Evolutionary conservation across 1,139 yeast species (phyloP).

Genomic region (Sugiyamaella pinicola): DNA sequence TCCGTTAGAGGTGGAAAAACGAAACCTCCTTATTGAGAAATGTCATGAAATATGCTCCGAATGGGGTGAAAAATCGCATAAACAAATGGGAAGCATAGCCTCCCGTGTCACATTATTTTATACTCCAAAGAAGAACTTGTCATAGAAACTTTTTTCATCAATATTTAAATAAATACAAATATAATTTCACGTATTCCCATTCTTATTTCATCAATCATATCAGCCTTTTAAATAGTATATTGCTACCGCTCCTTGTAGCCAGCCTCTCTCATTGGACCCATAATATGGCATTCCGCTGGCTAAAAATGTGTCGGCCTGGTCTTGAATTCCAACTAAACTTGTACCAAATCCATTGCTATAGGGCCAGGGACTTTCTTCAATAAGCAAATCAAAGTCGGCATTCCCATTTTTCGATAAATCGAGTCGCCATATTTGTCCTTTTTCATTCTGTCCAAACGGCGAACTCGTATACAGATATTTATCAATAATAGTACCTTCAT

Average conservation of each 20-base stretch:
- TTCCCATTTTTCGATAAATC: slow-evolving; percentile 31
- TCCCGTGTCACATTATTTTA: slow-evolving; percentile 33
- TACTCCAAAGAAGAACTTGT: slow-evolving; percentile 20
- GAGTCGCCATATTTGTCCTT: slow-evolving; percentile 51
- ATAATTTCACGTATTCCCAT: neutral
- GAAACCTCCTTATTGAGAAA: slow-evolving; percentile 36
- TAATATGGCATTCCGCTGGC: slow-evolving; percentile 53
- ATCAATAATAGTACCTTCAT: slow-evolving; percentile 36
- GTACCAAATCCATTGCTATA: slow-evolving; percentile 49
- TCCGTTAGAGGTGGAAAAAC: slow-evolving; percentile 38
- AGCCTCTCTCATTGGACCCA: slow-evolving; percentile 40
- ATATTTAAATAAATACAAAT: slow-evolving; percentile 18
- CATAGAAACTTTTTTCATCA: slow-evolving; percentile 1
- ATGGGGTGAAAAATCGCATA: slow-evolving; percentile 34
- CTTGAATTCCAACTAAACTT: slow-evolving; percentile 37
- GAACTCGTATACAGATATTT: slow-evolving; percentile 43
- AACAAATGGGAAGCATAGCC: slow-evolving; percentile 33
- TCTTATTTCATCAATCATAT: neutral
- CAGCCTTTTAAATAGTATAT: slow-evolving; percentile 24
- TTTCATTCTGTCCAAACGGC: slow-evolving; percentile 45
- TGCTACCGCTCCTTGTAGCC: slow-evolving; percentile 32
- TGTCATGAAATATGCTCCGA: slow-evolving; percentile 35
- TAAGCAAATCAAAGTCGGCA: slow-evolving; percentile 24
- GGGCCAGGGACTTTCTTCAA: slow-evolving; percentile 38
- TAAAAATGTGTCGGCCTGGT: slow-evolving; percentile 35